phyloP scores from a whole-genome alignment of 345 rosid genomes.

The Boechera stricta region DNA sequence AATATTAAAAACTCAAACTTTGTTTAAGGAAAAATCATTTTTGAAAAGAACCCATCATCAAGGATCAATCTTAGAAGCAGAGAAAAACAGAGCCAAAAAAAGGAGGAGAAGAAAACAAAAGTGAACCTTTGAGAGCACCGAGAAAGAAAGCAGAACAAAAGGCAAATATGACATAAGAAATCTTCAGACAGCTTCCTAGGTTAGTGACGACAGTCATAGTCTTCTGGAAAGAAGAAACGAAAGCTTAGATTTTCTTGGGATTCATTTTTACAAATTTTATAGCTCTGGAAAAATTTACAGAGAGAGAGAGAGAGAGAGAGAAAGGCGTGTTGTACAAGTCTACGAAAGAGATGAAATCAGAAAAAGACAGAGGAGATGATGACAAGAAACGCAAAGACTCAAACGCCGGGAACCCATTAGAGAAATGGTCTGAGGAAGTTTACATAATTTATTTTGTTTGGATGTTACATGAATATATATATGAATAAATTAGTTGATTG shows the following conservation, averaged over 20 bases:
- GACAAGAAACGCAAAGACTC: constrained; percentile 9
- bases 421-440: constrained; percentile 5
- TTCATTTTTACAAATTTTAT: constrained; percentile 16
- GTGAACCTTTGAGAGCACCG: constrained; percentile 78
- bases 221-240: not conserved
- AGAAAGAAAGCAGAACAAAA: constrained; percentile 73
- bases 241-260: not conserved
- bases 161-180: constrained; percentile 60
- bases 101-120: not conserved
- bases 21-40: not conserved
- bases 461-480: not conserved
- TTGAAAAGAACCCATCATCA: not conserved
- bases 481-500: not conserved
- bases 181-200: constrained; percentile 50
- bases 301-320: not conserved
- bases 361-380: constrained; percentile 11
- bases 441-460: not conserved
- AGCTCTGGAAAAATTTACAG: constrained; percentile 8
- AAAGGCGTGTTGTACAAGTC: constrained; percentile 37
- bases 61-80: constrained; percentile 9
- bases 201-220: constrained; percentile 46
- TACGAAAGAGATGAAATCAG: constrained; percentile 16
- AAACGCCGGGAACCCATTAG: not conserved
- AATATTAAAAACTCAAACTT: not conserved
- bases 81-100: not conserved